A percentile compares a stretch with the other conserved stretches of the same genome.
Evolutionary conservation across 2,329 filamentous ascomycete species (phyloP).

Genomic region (Coccinonectria pachysandricola): DNA sequence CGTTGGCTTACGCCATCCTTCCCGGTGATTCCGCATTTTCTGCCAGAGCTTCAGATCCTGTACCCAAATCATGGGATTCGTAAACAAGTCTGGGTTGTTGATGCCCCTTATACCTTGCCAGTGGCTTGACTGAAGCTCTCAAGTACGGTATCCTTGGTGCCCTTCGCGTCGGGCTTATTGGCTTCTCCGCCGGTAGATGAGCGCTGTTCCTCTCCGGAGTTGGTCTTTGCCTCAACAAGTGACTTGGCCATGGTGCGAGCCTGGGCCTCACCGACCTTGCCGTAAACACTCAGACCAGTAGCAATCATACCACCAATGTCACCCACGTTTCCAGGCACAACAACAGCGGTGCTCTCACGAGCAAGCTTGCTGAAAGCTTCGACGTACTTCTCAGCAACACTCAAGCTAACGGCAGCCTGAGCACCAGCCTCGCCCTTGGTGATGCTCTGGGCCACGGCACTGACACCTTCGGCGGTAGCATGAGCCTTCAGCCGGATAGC

Average conservation of each 20-base stretch:
- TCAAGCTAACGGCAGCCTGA: slow-evolving; percentile 74
- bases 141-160: slow-evolving; percentile 31
- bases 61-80: slow-evolving; percentile 1
- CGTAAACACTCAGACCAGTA: slow-evolving; percentile 88
- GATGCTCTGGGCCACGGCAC: slow-evolving; percentile 71
- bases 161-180: slow-evolving; percentile 23
- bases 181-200: slow-evolving; percentile 7
- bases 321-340: slow-evolving; percentile 93
- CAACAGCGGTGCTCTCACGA: slow-evolving; percentile 88
- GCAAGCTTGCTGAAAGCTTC: slow-evolving; percentile 88
- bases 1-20: too few species aligned
- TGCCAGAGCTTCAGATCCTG: not conserved
- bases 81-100: not conserved
- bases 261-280: slow-evolving; percentile 79
- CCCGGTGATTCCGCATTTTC: slow-evolving; percentile 2
- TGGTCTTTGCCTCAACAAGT: slow-evolving; percentile 25
- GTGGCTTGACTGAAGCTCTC: slow-evolving; percentile 30
- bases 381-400: slow-evolving; percentile 94
- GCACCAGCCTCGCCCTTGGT: slow-evolving; percentile 62
- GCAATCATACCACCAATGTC: slow-evolving; percentile 97
- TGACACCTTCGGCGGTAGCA: slow-evolving; percentile 81
- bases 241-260: slow-evolving; percentile 53
- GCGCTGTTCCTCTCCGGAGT: slow-evolving; percentile 10
- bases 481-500: slow-evolving; percentile 78
- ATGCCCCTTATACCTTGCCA: slow-evolving; percentile 22